Evolutionary conservation across 1,139 yeast species (phyloP), one percentile per base, ranked within the genome.

Genomic region (Suhomyces kunorum): DNA sequence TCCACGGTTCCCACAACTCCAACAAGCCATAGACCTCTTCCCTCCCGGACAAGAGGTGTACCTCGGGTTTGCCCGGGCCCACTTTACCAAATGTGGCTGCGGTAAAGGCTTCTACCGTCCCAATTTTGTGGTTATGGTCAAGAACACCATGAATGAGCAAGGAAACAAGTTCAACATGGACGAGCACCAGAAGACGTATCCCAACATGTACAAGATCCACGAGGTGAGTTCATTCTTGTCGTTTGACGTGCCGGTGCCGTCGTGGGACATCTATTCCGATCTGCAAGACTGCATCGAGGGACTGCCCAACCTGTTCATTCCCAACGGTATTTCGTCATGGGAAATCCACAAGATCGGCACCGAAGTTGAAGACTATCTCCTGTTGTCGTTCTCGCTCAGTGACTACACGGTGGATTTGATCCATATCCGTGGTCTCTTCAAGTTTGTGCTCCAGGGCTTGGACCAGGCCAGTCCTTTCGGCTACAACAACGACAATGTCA

Each of bases 271-370:
- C n/a, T 34, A 41, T 8, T 24, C 19, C 8, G 20, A 20, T 7
- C 38, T 34, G 42, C 20, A 23, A 23, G 38, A 34, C 11, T 39
- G 42, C 27, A 12, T 39, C 9, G 27, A 20, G 1, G 38, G 38
- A 12, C 36, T 22, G 32, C 63, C 62, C 16, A 64, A 64, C 43
- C 64, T 60, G 4, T 51, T 68, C 32, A 63, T 68, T 28, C 74
- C 74, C 3, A 68, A 68, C 49, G 72, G 72, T 5, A 55, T 69
- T 14, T 58, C 71, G 1, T 44, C 47, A n/a, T 66, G 71, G 71
- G 47, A 34, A 19, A 34, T 39, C 16, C 13, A 27, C 13, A 20
- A 34, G 8, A 19, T 29, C 7, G 45, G 46, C 40, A 26, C 13
- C 2, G 36, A 32, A 3, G 34, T 34, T 5, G 43, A 44, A 4